phyloP scores from a whole-genome alignment of 495 filamentous ascomycete species.

The Neurospora sp. region DNA sequence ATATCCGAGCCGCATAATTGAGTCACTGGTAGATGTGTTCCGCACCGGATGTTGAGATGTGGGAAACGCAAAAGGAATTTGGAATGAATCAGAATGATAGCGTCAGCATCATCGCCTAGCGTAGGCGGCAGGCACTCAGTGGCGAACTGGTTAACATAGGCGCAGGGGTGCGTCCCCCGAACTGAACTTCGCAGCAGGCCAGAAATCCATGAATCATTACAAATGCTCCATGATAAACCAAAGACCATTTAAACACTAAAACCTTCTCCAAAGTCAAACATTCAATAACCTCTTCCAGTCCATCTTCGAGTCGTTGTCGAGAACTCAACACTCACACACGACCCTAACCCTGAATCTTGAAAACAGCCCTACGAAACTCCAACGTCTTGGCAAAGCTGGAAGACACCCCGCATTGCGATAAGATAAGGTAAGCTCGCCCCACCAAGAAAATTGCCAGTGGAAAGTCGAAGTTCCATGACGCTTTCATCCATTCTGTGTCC shows the following conservation, averaged over 20 bases:
- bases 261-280: neutral
- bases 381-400: neutral
- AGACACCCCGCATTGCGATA: slow-evolving; percentile 14
- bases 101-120: neutral
- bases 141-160: neutral
- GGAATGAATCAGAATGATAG: neutral
- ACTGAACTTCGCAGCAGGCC: neutral
- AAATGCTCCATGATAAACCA: neutral
- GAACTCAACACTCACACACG: neutral
- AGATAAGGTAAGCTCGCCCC: slow-evolving; percentile 3
- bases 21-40: neutral
- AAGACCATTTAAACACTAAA: neutral
- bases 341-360: neutral
- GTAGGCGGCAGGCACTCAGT: neutral
- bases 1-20: neutral
- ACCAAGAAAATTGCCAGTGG: neutral
- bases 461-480: neutral
- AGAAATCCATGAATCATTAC: no score
- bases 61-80: neutral
- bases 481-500: neutral
- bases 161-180: no score
- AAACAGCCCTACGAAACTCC: neutral
- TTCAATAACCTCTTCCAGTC: neutral
- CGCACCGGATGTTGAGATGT: neutral
- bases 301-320: neutral